A percentile compares a stretch with the other conserved stretches of the same genome.
These are phyloP conservation scores for Jackrogersella minutella DNA, from an alignment of 495 filamentous ascomycete genomes.

Conservation along the genomic window DNA sequence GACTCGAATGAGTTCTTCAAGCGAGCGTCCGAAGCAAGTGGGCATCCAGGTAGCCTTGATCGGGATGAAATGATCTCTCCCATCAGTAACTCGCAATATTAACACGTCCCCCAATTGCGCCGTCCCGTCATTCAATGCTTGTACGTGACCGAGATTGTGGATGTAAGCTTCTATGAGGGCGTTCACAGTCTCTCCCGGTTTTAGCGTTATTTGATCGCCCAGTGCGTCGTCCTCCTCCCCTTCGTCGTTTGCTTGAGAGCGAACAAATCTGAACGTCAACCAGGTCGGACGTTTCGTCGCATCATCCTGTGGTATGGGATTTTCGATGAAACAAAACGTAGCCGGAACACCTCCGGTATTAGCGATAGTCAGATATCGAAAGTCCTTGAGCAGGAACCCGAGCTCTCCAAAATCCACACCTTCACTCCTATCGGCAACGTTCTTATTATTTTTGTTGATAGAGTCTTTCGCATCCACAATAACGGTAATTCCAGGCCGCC, in stretches of 20 bases:
- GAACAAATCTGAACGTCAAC: constrained; percentile 71
- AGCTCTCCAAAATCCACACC: constrained; percentile 81
- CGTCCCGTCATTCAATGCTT: constrained; percentile 73
- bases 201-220: constrained; percentile 49
- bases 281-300: constrained; percentile 59
- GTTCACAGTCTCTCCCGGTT: constrained; percentile 81
- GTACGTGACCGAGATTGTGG: constrained; percentile 67
- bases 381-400: constrained; percentile 68
- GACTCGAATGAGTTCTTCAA: constrained; percentile 83
- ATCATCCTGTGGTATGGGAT: constrained; percentile 61
- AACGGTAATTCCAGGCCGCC: constrained; percentile 82
- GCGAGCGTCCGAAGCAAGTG: constrained; percentile 81
- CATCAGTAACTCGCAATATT: constrained; percentile 83
- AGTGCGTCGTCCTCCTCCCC: constrained; percentile 30
- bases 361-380: constrained; percentile 77
- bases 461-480: constrained; percentile 69
- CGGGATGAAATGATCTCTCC: constrained; percentile 91
- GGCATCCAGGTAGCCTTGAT: constrained; percentile 79
- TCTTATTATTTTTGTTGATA: constrained; percentile 18
- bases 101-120: constrained; percentile 81
- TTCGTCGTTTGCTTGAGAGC: constrained; percentile 30
- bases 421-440: constrained; percentile 48
- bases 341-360: constrained; percentile 87
- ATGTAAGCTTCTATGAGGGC: constrained; percentile 72
- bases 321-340: constrained; percentile 75